Base-by-base conservation (phyloP, 2,329 filamentous ascomycete species). In the Pseudogymnoascus sp. region DNA sequence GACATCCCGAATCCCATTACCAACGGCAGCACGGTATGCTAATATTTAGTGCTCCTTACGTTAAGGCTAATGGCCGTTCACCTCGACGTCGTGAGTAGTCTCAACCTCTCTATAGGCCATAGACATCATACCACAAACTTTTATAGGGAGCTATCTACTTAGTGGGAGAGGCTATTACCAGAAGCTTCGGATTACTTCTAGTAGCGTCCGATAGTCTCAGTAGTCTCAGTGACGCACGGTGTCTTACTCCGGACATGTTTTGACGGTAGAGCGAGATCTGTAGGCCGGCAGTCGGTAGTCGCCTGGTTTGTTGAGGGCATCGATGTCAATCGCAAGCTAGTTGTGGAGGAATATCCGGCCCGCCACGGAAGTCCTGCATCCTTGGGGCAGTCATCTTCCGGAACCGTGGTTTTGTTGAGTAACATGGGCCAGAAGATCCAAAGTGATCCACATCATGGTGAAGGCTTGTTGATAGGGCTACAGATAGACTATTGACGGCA, bases 331-430 rank as follows among this genome's bases (percentile, higher is more conserved):
- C 47, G 47, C 47, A 57, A 12, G 26, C 47, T 57, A 31, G 5
- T 31, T 57, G 45, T 51, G 26, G 47, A 34, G 47, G 26, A 57
- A 57, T 31, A 57, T 34, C 47, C 47, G n/a, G 26, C 47, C 47
- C 47, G 47, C 47, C 8, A 34, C 26, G 47, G 47, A 31, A 31
- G 26, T 31, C 4, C 47, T 31, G 26, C 10, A 57, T 57, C 47
- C 47, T 57, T 57, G 47, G n/a, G 47, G 47, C 26, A 57, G 47
- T 57, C 47, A 34, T 57, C 47, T 57, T 57, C 47, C 26, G 47
- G 26, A n/a, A 6, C 8, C n/a, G 26, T 57, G 47, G 47, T 34
- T 57, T 34, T 57, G 47, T 57, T 57, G 47, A 10, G 47, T 31
- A 31, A 34, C 26, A 57, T 12, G 26, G 26, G n/a, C 47, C n/a